A percentile compares a stretch with the other conserved stretches of the same genome.
phyloP scores from a whole-genome alignment of 306 rosid species.

The Trifolium repens region DNA sequence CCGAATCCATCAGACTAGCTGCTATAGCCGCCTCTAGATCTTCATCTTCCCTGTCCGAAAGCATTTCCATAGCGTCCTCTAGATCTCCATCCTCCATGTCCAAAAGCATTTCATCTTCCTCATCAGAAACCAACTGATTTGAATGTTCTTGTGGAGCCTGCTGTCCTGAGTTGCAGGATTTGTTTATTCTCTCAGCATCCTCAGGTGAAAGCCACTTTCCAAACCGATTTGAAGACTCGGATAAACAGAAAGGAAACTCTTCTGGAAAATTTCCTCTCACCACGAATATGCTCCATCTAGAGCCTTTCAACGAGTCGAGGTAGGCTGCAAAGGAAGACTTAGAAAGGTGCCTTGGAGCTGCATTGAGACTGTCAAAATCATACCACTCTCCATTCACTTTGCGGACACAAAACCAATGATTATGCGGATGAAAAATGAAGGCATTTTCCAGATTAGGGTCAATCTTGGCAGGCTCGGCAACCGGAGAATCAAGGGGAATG shows the following conservation, averaged over 20 bases:
- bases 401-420: constrained; percentile 97
- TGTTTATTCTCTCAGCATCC: constrained; percentile 93
- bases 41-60: constrained; percentile 73
- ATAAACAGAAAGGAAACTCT: constrained; percentile 81
- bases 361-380: constrained; percentile 92
- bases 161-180: constrained; percentile 73
- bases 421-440: constrained; percentile 89
- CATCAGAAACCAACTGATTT: constrained; percentile 53
- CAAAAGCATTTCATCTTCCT: constrained; percentile 59
- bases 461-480: constrained; percentile 95
- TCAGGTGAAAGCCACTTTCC: constrained; percentile 97
- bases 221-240: constrained; percentile 79
- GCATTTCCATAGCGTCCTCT: constrained; percentile 20
- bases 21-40: constrained; percentile 91
- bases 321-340: constrained; percentile 95
- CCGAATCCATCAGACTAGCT: constrained; percentile 78
- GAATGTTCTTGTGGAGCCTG: constrained; percentile 57
- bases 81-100: constrained; percentile 66
- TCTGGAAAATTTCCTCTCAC: constrained; percentile 92
- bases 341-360: constrained; percentile 90
- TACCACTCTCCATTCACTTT: constrained; percentile 96
- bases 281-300: constrained; percentile 96
- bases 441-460: constrained; percentile 93
- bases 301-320: constrained; percentile 84
- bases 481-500: constrained; percentile 92